Base-by-base conservation (phyloP, 1,284 basidiomycete species). In the Malassezia furfur region DNA sequence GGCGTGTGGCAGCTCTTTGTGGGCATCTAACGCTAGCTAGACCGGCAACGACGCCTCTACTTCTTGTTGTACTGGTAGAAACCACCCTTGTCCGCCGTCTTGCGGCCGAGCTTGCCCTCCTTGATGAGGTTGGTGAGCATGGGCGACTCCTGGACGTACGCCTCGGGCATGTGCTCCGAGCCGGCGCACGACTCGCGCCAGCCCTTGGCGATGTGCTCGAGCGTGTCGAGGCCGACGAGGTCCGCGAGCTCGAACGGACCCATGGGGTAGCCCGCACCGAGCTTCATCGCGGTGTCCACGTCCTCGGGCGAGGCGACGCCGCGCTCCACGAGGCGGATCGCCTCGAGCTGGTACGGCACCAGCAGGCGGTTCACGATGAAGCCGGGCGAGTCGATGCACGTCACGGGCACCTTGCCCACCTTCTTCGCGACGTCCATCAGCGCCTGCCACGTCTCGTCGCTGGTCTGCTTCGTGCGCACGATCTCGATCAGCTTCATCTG, bases 1-100 rank as follows among this genome's bases (percentile, higher is more conserved):
- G 89, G 89, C 3, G 86, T 93, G 2, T 89, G 84, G 81, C 77
- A 79, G 39, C 76, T 91, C 37, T 91, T 90, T 61, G 43, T 56
- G 9, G 50, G 54, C 41, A 60, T 50, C 25, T 54, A 44, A 37
- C 9, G 0, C 19, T 41, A 5, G 0, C 19, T 28, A 3, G 5
- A n/a, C 14, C 22, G 14, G 3, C 25, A 19, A 19, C 25, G 4
- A 12, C 25, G 2, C 22, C 35, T 15, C 11, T 37, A 49, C 32
- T 49, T 48, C 49, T 57, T 57, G 31, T 48, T 50, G 59, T 76
- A 78, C 63, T 76, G 73, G 64, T 76, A 78, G 62, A 78, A 78
- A n/a, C 78, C 78, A 45, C 68, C 70, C 65, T 71, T 71, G 53
- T 76, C 70, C 0, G 80, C 79, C 41, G 73, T 77, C 77, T 82